A percentile compares a stretch with the other conserved stretches of the same genome.
phyloP scores from a whole-genome alignment of 805 yeast genomes.

The Saccharomycopsis fermentans region DNA sequence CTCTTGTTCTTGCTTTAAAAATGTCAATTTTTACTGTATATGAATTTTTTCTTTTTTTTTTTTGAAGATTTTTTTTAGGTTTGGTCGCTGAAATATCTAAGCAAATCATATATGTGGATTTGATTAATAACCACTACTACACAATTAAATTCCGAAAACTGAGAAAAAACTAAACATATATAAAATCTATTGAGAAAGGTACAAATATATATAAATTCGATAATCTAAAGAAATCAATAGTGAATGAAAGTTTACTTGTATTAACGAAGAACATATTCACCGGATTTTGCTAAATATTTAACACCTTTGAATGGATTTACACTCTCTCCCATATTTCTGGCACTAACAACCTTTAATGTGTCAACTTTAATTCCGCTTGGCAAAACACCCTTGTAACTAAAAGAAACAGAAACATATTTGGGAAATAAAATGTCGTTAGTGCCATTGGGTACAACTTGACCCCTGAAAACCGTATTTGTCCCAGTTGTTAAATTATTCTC shows the following conservation, averaged over 20 bases:
- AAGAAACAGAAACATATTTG: slow-evolving; percentile 38
- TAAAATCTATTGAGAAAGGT: too few relatives aligned
- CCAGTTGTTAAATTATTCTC: slow-evolving; percentile 52
- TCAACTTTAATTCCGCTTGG: slow-evolving; percentile 71
- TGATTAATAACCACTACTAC: too few relatives aligned
- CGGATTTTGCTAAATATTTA: slow-evolving; percentile 60
- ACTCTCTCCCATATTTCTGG: slow-evolving; percentile 47
- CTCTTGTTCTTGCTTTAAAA: too few relatives aligned
- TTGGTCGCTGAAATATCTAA: not conserved
- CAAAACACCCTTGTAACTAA: slow-evolving; percentile 53
- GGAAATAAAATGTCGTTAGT: slow-evolving; percentile 27
- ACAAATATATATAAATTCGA: not conserved
- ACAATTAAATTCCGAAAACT: not conserved
- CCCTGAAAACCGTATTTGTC: slow-evolving; percentile 56
- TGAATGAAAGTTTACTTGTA: not conserved
- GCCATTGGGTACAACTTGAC: slow-evolving; percentile 31
- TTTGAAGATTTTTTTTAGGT: not conserved
- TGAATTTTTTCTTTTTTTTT: not conserved
- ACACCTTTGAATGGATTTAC: slow-evolving; percentile 88
- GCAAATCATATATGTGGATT: not conserved
- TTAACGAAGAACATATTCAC: slow-evolving; percentile 42
- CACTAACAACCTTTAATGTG: slow-evolving; percentile 45
- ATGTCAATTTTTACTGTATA: too few relatives aligned
- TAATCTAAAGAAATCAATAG: not conserved
- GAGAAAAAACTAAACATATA: not conserved